phyloP scores from a whole-genome alignment of 2,329 filamentous ascomycete genomes.

The Apiospora rasikravindrae region DNA sequence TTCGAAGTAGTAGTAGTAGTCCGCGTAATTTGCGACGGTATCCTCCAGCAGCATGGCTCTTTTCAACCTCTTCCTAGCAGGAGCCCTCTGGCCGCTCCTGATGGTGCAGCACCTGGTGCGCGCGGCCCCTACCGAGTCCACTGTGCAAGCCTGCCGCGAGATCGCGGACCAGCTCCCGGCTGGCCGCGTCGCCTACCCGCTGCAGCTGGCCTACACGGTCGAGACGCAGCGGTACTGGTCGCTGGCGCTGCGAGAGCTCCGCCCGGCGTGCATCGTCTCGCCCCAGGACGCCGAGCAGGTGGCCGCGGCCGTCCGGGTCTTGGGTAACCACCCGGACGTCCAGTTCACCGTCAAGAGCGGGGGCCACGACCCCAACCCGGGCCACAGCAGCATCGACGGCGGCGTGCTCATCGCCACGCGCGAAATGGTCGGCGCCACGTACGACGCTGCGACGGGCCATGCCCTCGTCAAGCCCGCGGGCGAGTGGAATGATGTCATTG shows the following conservation, averaged over 20 bases:
- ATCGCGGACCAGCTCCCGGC: conserved; percentile 23
- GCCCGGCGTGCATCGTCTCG: conserved; percentile 43
- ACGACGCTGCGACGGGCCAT: conserved; percentile 38
- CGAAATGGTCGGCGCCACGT: conserved; percentile 41
- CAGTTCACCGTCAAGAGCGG: conserved; percentile 45
- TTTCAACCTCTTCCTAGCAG: background rate
- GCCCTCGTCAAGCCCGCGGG: conserved; percentile 46
- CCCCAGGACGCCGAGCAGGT: conserved; percentile 41
- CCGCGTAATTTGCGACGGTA: too few relatives aligned
- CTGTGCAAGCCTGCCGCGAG: conserved; percentile 25
- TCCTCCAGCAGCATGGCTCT: background rate
- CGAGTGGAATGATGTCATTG: conserved; percentile 46
- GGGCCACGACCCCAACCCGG: conserved; percentile 45
- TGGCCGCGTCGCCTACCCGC: conserved; percentile 21
- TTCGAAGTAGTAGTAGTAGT: background rate
- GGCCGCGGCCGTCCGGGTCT: conserved; percentile 36
- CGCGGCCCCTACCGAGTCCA: conserved; percentile 20
- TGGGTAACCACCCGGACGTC: conserved; percentile 39
- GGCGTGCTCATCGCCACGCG: conserved; percentile 44
- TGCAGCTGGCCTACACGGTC: conserved; percentile 19
- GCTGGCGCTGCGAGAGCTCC: conserved; percentile 34
- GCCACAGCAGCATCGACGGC: conserved; percentile 40
- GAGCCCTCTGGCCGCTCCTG: background rate
- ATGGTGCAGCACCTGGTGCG: background rate
- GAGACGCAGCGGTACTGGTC: conserved; percentile 40